phyloP scores from a whole-genome alignment of 1,284 basidiomycete genomes.

The Stygiomarasmius scandens region DNA sequence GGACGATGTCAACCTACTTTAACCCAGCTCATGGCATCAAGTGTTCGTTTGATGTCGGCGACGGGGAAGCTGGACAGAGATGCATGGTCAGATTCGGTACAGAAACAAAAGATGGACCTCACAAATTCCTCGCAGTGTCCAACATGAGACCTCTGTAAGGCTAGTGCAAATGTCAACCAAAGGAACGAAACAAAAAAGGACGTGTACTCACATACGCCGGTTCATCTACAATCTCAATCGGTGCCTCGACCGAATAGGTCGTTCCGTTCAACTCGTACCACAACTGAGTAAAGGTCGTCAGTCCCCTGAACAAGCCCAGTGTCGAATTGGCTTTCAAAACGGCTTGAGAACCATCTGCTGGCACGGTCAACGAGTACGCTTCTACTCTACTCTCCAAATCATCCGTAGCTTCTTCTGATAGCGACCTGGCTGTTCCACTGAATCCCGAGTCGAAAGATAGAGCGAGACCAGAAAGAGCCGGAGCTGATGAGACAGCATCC shows the following conservation, averaged over 20 bases:
- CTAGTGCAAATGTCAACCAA: slow-evolving; percentile 36
- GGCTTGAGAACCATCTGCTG: slow-evolving; percentile 60
- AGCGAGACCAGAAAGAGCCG: slow-evolving; percentile 35
- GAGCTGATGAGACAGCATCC: slow-evolving; percentile 31
- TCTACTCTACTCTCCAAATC: slow-evolving; percentile 62
- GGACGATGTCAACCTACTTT: slow-evolving; percentile 57
- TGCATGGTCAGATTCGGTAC: background rate
- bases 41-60: slow-evolving; percentile 66
- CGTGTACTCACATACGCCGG: slow-evolving; percentile 62
- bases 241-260: slow-evolving; percentile 63
- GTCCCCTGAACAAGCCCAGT: slow-evolving; percentile 77
- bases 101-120: slow-evolving; percentile 15
- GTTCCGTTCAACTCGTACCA: slow-evolving; percentile 58
- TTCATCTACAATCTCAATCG: slow-evolving; percentile 59
- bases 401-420: slow-evolving; percentile 58
- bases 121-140: slow-evolving; percentile 64
- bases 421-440: slow-evolving; percentile 35
- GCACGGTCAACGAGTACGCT: slow-evolving; percentile 66
- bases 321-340: slow-evolving; percentile 70
- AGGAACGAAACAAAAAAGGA: background rate
- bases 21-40: slow-evolving; percentile 87
- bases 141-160: slow-evolving; percentile 82
- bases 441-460: slow-evolving; percentile 40
- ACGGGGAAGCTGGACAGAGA: slow-evolving; percentile 59
- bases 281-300: slow-evolving; percentile 84